Conservation (phyloP, 305 asterid species). For the Rubia tinctorum region DNA sequence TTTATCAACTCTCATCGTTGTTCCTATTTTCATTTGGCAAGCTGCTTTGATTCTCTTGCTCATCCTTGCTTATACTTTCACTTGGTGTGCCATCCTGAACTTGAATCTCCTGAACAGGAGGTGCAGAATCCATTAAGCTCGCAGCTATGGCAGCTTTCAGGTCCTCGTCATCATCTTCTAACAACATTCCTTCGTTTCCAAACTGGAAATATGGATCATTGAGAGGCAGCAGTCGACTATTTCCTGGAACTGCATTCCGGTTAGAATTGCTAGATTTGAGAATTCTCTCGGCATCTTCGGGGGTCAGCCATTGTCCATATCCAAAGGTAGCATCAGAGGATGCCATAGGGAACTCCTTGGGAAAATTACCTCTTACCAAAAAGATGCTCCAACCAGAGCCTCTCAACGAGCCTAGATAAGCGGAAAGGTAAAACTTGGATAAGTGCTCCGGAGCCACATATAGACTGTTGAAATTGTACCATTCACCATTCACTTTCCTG, state of each 20-base stretch:
- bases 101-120: slow-evolving; percentile 24
- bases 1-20: slow-evolving; percentile 9
- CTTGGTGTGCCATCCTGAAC: slow-evolving; percentile 25
- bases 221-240: slow-evolving; percentile 19
- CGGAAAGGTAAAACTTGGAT: slow-evolving; percentile 94
- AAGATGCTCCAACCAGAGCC: slow-evolving; percentile 97
- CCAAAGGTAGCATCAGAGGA: slow-evolving; percentile 78
- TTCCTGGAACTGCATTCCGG: slow-evolving; percentile 28
- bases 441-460: slow-evolving; percentile 96
- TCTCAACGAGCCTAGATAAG: slow-evolving; percentile 81
- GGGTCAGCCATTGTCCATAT: slow-evolving; percentile 90
- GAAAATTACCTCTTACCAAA: slow-evolving; percentile 79
- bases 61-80: slow-evolving; percentile 27
- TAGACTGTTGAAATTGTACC: slow-evolving; percentile 97
- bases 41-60: slow-evolving; percentile 25
- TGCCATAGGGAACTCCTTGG: slow-evolving; percentile 69
- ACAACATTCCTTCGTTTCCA: slow-evolving; percentile 24
- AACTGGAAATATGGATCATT: slow-evolving; percentile 26
- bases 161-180: slow-evolving; percentile 77
- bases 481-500: slow-evolving; percentile 87
- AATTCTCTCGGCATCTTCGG: slow-evolving; percentile 65
- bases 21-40: slow-evolving; percentile 27
- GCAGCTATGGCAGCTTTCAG: slow-evolving; percentile 95
- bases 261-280: slow-evolving; percentile 48
- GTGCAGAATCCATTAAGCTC: slow-evolving; percentile 72